Base-by-base conservation (phyloP, 1,284 basidiomycete genomes). In the Sporisorium scitamineum region DNA sequence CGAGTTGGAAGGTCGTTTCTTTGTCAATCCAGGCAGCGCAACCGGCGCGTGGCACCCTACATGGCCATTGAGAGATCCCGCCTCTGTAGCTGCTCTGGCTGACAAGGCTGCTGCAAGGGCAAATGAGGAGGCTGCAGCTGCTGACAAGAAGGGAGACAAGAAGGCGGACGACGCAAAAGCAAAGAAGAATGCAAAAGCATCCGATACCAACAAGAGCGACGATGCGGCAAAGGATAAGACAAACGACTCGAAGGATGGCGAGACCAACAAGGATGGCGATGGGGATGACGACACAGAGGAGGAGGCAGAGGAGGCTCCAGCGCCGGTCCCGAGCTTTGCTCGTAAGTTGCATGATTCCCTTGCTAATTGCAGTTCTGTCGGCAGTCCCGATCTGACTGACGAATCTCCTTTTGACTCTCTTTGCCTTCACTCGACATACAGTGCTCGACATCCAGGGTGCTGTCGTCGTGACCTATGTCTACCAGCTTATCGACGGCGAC, bases 11-110 rank as follows among this genome's bases (percentile, higher is more conserved):
- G 90, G 91, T 47, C 90, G 92, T 64, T 99, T 98, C 89, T 98
- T 97, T 84, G 90, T 98, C 54, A 97, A 98, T 86, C 96, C 96
- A 0, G 96, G 96, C 1, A 94, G 93, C 16, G 95, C 94, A 1
- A 96, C 94, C 0, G 95, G 95, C 44, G 95, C 96, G 16, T 98
- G 94, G 94, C 77, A 5, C 66, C 76, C 70, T 73, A 74, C 61
- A 91, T 92, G 42, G 90, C 90, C 27, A 13, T 53, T 76, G 20
- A 47, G 61, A 59, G 65, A 71, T 61, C 58, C 73, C 7, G 65
- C 73, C 3, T 71, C 69, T 0, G 52, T 68, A 22, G 69, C 64
- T 22, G 53, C 61, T 2, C 39, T 59, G 20, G 61, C 58, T 1
- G 62, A 64, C 2, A 63, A 61, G 62, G 53, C 73, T 10, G 67